Conservation (phyloP, 768 basidiomycete species). For the Strobilomyces confusus region DNA sequence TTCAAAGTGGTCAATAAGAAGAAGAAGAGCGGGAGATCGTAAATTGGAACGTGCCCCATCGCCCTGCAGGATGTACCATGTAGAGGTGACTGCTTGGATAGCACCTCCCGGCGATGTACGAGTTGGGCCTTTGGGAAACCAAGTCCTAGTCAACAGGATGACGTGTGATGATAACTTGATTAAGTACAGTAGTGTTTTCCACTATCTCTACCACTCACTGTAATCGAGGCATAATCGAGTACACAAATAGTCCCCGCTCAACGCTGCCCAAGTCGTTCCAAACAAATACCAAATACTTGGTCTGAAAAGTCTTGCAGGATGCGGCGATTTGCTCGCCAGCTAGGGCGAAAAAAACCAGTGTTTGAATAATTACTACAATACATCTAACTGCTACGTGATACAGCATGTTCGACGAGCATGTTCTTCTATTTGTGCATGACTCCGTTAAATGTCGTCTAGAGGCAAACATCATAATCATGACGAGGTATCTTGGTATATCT, state of each 20-base stretch:
- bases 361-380: conserved; percentile 18
- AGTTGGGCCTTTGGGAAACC: background rate
- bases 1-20: conserved; percentile 96
- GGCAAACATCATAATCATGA: conserved; percentile 8
- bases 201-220: no score
- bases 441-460: conserved; percentile 4
- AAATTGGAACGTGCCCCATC: conserved; percentile 12
- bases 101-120: conserved; percentile 6
- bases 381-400: conserved; percentile 22
- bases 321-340: no score
- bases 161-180: no score
- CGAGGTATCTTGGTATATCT: conserved; percentile 56
- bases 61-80: conserved; percentile 7
- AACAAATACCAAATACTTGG: no score
- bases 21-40: conserved; percentile 74
- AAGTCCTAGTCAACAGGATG: background rate
- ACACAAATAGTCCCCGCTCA: no score
- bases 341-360: background rate
- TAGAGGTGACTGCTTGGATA: conserved; percentile 25
- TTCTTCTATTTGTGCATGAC: conserved; percentile 12
- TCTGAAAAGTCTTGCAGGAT: no score
- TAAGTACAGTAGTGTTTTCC: no score
- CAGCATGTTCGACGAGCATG: conserved; percentile 5
- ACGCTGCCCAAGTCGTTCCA: no score
- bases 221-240: no score